These are phyloP conservation scores for Microsporum canis DNA, from an alignment of 2,329 filamentous ascomycete genomes.

Conservation along the genomic window DNA sequence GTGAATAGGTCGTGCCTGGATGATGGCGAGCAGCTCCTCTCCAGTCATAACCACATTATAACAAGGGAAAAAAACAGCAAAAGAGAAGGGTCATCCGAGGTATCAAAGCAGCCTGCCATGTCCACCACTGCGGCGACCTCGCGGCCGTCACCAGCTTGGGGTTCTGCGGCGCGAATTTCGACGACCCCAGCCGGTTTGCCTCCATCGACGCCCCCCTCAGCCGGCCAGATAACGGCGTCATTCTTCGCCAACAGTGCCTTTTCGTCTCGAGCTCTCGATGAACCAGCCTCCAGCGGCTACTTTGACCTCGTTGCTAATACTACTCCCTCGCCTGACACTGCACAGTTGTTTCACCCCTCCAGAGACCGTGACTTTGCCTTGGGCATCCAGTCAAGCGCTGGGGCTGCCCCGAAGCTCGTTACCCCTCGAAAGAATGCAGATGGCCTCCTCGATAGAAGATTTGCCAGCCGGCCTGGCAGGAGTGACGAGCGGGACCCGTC, in stretches of 20 bases:
- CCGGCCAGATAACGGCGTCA: conserved; percentile 42
- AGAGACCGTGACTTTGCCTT: not conserved
- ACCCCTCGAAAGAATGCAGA: not conserved
- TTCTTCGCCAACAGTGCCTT: conserved; percentile 27
- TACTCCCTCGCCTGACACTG: not conserved
- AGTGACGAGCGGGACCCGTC: not conserved
- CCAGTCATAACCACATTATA: not conserved
- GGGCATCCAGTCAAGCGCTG: not conserved
- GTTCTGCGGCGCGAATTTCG: conserved; percentile 16
- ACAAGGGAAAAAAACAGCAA: not conserved
- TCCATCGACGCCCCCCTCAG: conserved; percentile 43
- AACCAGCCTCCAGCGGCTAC: conserved; percentile 10
- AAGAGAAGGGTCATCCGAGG: not conserved
- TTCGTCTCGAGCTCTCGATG: not conserved
- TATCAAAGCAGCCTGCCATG: conserved; percentile 11
- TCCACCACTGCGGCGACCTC: conserved; percentile 19
- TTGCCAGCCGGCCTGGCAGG: not conserved
- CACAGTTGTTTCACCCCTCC: not conserved
- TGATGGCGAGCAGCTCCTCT: not conserved
- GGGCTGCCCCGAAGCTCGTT: not conserved
- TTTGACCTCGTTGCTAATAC: conserved; percentile 9
- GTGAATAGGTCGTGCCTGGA: not conserved
- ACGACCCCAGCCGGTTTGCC: conserved; percentile 42
- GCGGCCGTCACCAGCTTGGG: conserved; percentile 16
- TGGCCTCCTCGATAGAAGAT: not conserved